Conservation (phyloP, 1,139 yeast species). For the Suhomyces yuchorum region DNA sequence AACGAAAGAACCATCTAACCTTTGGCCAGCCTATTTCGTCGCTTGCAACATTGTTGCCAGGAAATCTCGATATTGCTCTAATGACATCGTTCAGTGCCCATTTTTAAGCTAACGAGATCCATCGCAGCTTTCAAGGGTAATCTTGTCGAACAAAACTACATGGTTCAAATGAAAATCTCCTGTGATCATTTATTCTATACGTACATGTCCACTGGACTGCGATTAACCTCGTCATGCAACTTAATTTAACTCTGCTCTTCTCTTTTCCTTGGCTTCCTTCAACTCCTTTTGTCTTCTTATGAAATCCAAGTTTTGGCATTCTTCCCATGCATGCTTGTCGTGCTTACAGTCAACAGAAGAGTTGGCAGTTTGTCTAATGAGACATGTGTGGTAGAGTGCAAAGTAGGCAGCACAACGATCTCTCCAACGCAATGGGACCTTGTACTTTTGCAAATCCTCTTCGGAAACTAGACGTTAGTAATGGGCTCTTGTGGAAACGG, state of each 20-base stretch:
- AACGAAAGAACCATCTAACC: too few relatives aligned
- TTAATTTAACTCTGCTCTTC: conserved; percentile 19
- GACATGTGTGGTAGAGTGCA: conserved; percentile 56
- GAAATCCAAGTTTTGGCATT: conserved; percentile 82
- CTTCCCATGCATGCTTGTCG: conserved; percentile 83
- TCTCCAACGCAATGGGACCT: conserved; percentile 80
- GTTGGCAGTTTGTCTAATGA: conserved; percentile 50
- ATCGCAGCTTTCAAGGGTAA: too few relatives aligned
- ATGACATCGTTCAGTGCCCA: too few relatives aligned
- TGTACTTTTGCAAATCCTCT: conserved; percentile 81
- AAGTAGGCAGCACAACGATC: conserved; percentile 84
- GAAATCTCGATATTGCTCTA: too few relatives aligned
- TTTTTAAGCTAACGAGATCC: too few relatives aligned
- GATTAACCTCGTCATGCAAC: conserved; percentile 6
- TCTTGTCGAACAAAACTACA: too few relatives aligned
- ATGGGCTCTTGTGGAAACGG: neutral
- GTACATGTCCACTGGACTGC: conserved; percentile 5
- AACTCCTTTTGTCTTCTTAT: conserved; percentile 78
- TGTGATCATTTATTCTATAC: conserved; percentile 6
- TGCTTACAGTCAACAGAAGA: conserved; percentile 63
- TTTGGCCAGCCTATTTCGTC: too few relatives aligned
- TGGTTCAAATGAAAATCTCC: too few relatives aligned
- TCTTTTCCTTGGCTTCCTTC: conserved; percentile 53
- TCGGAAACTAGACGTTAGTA: conserved; percentile 57
- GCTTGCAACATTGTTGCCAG: too few relatives aligned